Evolutionary conservation across 2,329 filamentous ascomycete genomes (phyloP), one percentile per base, ranked within the genome.

Genomic region (Ascochyta viciae-villosae): DNA sequence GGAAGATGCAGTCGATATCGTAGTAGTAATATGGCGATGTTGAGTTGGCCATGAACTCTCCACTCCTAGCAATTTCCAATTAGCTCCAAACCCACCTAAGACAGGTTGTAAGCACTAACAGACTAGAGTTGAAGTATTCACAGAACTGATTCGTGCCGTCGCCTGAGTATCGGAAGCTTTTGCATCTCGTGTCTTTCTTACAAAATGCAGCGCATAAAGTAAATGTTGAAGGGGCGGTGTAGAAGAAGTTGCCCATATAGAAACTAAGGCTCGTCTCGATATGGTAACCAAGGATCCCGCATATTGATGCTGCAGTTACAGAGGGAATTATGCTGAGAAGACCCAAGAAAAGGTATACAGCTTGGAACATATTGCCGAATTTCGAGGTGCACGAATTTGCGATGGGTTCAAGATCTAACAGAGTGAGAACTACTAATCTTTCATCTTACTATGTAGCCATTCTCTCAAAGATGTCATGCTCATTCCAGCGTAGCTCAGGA

Each of bases 221-320:
- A 15, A 65, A 66, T 5, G 46, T 60, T 6, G 57, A 47, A 6
- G 58, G 60, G 1, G 60, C 58, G 27, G 54, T 63, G 53, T 55
- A 67, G 40, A 65, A 64, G 60, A 66, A 65, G 34, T 65, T 64
- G 8, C 60, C 61, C 63, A 67, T 67, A 27, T 64, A 67, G 26
- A 50, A 63, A 2, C 38, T 41, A 8, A 58, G 24, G 4, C 16
- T 57, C 1, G 44, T 56, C 3, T 42, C 10, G 34, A 62, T 54
- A 38, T 59, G 40, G 2, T 46, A 48, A 9, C 64, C 60, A 23
- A 59, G 16, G 2, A 38, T 12, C 10, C 58, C 57, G 53, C 63
- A 66, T 34, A 64, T 50, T 9, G 8, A 35, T 15, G 13, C 33
- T 35, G 33, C 33, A 15, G 8, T n/a, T 9, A 15, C 12, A 16